A percentile compares a stretch with the other conserved stretches of the same genome.
Evolutionary conservation across 768 basidiomycete species (phyloP).

Genomic region (Suillus plorans): DNA sequence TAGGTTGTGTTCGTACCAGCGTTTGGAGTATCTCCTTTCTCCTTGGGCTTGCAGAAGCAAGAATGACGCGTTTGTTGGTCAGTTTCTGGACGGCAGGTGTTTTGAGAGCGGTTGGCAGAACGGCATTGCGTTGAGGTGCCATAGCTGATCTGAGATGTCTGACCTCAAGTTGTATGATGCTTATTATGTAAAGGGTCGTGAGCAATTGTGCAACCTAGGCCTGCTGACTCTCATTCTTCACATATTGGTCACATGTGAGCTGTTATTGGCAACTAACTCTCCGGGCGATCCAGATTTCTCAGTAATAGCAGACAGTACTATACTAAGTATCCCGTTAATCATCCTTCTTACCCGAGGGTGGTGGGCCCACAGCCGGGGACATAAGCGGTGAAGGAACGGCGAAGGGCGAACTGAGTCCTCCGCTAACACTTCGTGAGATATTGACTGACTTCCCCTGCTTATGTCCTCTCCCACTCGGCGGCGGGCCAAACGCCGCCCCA

Average conservation of each 20-base stretch:
- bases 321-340: constrained; percentile 20
- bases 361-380: constrained; percentile 22
- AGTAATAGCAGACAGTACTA: neutral
- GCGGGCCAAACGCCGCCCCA: constrained; percentile 20
- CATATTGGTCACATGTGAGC: neutral
- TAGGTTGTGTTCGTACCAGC: constrained; percentile 53
- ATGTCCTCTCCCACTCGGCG: constrained; percentile 16
- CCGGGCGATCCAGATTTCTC: neutral
- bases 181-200: neutral
- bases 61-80: constrained; percentile 70
- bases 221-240: neutral
- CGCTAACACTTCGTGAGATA: constrained; percentile 15
- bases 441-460: constrained; percentile 10
- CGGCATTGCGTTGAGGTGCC: constrained; percentile 42
- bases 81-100: constrained; percentile 67
- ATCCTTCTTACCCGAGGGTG: constrained; percentile 24
- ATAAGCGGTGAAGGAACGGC: constrained; percentile 24
- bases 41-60: constrained; percentile 87
- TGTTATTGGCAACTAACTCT: neutral
- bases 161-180: neutral
- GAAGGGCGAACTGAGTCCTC: constrained; percentile 9
- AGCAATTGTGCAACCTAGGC: neutral
- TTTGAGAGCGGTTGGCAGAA: constrained; percentile 64
- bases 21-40: constrained; percentile 79
- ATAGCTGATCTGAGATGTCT: constrained; percentile 6